A percentile compares a stretch with the other conserved stretches of the same genome.
These are phyloP conservation scores for Corrigiola litoralis DNA, from an alignment of 179 eudicot genomes.

Conservation along the genomic window DNA sequence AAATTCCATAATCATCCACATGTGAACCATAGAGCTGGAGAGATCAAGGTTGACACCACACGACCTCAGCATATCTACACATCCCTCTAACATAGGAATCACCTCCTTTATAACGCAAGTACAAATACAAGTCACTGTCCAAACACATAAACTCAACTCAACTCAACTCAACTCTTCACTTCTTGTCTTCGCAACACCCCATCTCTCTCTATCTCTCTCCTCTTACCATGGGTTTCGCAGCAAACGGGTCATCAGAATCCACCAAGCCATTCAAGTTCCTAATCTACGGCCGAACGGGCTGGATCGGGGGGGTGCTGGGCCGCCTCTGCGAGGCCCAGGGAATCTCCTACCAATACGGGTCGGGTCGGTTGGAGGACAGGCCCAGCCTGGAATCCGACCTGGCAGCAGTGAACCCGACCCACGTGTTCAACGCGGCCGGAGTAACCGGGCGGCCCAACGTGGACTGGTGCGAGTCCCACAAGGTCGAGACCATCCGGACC, in stretches of 20 bases:
- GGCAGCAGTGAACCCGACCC: slow-evolving; percentile 29
- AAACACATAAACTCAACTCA: background rate
- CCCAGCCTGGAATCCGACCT: slow-evolving; percentile 31
- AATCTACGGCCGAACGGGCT: slow-evolving; percentile 61
- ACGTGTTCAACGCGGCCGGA: slow-evolving; percentile 44
- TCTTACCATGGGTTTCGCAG: slow-evolving; percentile 16
- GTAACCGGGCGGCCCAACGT: slow-evolving; percentile 47
- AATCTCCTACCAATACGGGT: slow-evolving; percentile 38
- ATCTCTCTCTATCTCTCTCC: background rate
- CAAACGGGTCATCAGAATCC: slow-evolving; percentile 12
- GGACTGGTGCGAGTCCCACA: slow-evolving; percentile 46
- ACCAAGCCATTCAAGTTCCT: slow-evolving; percentile 39
- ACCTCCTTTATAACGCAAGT: too few species aligned
- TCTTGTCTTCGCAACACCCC: background rate
- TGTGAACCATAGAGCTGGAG: too few species aligned
- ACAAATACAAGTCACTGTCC: too few species aligned
- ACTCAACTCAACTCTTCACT: too few species aligned
- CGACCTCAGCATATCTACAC: too few species aligned
- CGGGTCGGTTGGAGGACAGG: slow-evolving; percentile 53
- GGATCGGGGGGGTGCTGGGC: slow-evolving; percentile 66
- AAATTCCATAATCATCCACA: too few species aligned
- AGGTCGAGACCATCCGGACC: slow-evolving; percentile 36
- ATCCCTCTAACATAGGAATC: too few species aligned
- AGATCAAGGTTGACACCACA: too few species aligned
- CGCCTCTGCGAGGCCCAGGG: slow-evolving; percentile 36